Conservation (phyloP, 1,284 basidiomycete species). For the Fomitiporia mediterranea region DNA sequence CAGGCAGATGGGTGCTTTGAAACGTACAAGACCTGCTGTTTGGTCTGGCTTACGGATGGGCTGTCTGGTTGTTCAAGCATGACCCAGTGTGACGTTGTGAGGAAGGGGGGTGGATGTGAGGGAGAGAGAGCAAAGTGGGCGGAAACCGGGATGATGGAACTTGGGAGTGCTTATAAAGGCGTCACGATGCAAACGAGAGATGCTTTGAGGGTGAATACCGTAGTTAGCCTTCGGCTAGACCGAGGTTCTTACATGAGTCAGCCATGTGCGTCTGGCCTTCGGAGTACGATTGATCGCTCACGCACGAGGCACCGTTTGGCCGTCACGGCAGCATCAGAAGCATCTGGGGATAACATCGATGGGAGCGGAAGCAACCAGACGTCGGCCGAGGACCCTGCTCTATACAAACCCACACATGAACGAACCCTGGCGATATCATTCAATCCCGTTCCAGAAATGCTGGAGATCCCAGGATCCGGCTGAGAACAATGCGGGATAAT, state of each 20-base stretch:
- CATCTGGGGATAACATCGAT: constrained; percentile 2
- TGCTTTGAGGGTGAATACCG: not conserved
- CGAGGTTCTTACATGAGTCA: constrained; percentile 3
- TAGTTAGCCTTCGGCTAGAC: not conserved
- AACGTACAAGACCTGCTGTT: constrained; percentile 19
- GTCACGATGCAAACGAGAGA: not conserved
- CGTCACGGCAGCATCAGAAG: not conserved
- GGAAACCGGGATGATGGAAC: not conserved
- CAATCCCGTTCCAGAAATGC: not conserved
- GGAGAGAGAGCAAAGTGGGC: constrained; percentile 4
- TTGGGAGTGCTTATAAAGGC: constrained; percentile 9
- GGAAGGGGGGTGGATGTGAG: constrained; percentile 1
- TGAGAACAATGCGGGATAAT: not conserved
- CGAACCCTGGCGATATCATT: not conserved
- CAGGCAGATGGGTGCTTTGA: not conserved
- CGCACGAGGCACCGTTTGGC: not conserved
- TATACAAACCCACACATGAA: not conserved
- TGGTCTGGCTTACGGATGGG: constrained; percentile 17
- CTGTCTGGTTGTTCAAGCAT: constrained; percentile 20
- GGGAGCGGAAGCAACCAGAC: constrained; percentile 10
- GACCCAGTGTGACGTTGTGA: not conserved
- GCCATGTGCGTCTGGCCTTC: not conserved
- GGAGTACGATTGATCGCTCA: not conserved
- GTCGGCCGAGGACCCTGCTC: constrained; percentile 5
- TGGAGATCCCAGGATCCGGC: not conserved